Evolutionary conservation across 2,329 filamentous ascomycete genomes (phyloP), one percentile per base, ranked within the genome.

Genomic region (Lasiodiplodia sp.): DNA sequence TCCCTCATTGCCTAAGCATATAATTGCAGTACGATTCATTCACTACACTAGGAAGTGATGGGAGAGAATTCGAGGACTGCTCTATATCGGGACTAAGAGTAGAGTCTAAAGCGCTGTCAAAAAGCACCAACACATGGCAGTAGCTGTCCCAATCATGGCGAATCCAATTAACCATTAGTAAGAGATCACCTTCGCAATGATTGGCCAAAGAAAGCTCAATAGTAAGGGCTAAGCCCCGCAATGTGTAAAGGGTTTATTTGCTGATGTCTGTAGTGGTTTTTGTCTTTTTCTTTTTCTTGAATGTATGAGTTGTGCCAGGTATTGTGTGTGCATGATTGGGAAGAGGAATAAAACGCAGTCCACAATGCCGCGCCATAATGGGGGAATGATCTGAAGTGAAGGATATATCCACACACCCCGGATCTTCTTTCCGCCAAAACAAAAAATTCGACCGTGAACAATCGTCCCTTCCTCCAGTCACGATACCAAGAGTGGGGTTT

Each of bases 231-330:
- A 37, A 25, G n/a, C 47, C 60, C 60, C 31, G 14, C 21, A 31
- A 64, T 64, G 47, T n/a, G 31, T 52, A 18, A 40, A 52, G 40
- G 14, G 56, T 60, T 60, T 31, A 38, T 38, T 52, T 31, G 25
- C 51, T 52, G 12, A 18, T 62, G 12, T 52, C 44, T 64, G 44
- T 64, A 64, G 25, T 25, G 21, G 11, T 49, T 63, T 64, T 47
- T 57, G 37, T 49, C 18, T 16, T 34, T 63, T 31, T 63, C 23
- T 25, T 16, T 34, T 63, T 31, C 51, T 25, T 25, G 21, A 37
- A 23, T 25, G 11, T 52, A 38, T 64, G 60, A 38, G 47, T 34
- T 52, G 60, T 47, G 44, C 40, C 16, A n/a, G 60, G 28, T 52
- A 64, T 64, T 52, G 44, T 23, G 44, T 23, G 23, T 37, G 38